Percentiles rank a stretch among this genome's conserved stretches.
phyloP scores from a whole-genome alignment of 768 basidiomycete species.

The Pisolithus microcarpus region DNA sequence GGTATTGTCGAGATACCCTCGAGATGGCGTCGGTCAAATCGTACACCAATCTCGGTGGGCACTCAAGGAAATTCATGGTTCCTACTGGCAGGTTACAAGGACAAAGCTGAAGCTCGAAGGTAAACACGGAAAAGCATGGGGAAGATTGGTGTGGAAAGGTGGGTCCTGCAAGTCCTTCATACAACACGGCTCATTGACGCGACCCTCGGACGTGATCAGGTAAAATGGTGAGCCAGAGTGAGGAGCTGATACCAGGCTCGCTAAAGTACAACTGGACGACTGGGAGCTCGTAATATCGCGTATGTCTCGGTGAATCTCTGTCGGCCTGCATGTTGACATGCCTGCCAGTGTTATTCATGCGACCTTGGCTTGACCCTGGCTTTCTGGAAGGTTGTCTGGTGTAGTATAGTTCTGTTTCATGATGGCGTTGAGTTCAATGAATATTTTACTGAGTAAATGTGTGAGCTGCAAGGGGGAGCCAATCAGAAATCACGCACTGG shows the following conservation, averaged over 20 bases:
- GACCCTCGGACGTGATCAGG: constrained; percentile 32
- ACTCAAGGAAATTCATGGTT: constrained; percentile 55
- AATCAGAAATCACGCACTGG: too few relatives aligned
- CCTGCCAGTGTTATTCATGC: too few relatives aligned
- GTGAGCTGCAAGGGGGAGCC: too few relatives aligned
- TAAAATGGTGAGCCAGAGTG: constrained; percentile 48
- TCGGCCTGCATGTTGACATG: background rate
- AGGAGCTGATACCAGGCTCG: constrained; percentile 60
- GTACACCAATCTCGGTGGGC: constrained; percentile 74
- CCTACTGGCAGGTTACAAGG: constrained; percentile 71
- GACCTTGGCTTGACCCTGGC: too few relatives aligned
- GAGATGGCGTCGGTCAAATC: constrained; percentile 57
- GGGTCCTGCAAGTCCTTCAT: constrained; percentile 16
- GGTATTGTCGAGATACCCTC: constrained; percentile 61
- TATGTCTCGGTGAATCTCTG: constrained; percentile 1
- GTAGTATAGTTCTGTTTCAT: too few relatives aligned
- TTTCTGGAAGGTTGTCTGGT: too few relatives aligned
- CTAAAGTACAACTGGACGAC: constrained; percentile 71
- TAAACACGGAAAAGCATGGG: constrained; percentile 79
- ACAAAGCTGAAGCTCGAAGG: constrained; percentile 68
- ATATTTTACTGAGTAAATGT: too few relatives aligned
- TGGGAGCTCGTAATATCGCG: constrained; percentile 34
- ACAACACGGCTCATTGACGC: background rate
- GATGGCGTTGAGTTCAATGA: too few relatives aligned
- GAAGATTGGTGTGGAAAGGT: constrained; percentile 75